Conservation (phyloP, 345 rosid species). For the Hypericum androsaemum region DNA sequence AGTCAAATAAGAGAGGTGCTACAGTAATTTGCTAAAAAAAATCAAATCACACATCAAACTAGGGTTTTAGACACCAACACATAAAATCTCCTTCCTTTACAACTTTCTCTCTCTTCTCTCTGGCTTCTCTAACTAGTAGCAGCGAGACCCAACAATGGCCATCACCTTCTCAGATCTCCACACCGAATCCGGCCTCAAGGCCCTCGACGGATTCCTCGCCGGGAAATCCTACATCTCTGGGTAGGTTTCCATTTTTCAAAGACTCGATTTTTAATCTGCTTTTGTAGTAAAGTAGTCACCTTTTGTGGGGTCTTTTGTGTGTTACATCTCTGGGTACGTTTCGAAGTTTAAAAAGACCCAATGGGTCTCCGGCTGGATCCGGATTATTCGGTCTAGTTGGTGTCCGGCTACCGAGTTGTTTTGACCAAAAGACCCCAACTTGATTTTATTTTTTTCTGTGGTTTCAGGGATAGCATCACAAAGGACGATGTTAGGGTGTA, state of each 20-base stretch:
- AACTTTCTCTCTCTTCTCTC: neutral
- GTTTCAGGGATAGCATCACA: constrained; percentile 36
- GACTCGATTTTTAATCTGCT: neutral
- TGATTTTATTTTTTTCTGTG: neutral
- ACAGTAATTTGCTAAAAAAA: too few relatives aligned
- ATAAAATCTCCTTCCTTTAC: too few relatives aligned
- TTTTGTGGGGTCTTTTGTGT: too few relatives aligned
- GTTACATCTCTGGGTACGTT: too few relatives aligned
- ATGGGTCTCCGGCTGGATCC: too few relatives aligned
- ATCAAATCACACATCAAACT: too few relatives aligned
- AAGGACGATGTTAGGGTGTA: constrained; percentile 78
- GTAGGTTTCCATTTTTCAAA: constrained; percentile 18
- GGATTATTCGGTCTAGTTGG: neutral
- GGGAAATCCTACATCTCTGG: constrained; percentile 75
- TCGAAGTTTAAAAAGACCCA: too few relatives aligned
- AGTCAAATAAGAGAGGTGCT: too few relatives aligned
- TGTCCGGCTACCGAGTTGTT: neutral
- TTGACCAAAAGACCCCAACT: too few relatives aligned
- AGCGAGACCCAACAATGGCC: constrained; percentile 35
- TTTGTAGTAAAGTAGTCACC: too few relatives aligned
- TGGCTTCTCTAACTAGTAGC: neutral
- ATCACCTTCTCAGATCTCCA: constrained; percentile 73
- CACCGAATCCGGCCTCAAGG: constrained; percentile 70
- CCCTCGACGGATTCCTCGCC: constrained; percentile 60
- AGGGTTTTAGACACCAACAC: too few relatives aligned